phyloP scores from a whole-genome alignment of 2,329 filamentous ascomycete species.

The Penicillium palitans region DNA sequence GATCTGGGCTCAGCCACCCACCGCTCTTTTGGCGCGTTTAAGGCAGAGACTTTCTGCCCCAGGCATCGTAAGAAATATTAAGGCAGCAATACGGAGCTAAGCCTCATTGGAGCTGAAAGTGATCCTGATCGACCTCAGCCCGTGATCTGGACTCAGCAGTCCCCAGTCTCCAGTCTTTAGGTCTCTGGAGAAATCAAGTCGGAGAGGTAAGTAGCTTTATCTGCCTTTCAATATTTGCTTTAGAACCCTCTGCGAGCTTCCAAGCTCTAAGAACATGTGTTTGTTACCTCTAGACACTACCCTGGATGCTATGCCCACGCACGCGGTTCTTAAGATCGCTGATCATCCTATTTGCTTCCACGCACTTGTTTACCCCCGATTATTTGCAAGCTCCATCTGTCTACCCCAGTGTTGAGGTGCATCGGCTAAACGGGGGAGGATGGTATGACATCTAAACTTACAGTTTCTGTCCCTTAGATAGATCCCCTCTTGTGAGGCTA shows the following conservation, averaged over 20 bases:
- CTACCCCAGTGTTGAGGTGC: conserved; percentile 11
- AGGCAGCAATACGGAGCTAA: neutral
- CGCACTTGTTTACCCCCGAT: conserved; percentile 36
- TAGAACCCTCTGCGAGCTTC: neutral
- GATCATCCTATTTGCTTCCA: conserved; percentile 39
- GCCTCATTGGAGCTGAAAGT: conserved; percentile 11
- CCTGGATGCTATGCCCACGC: conserved; percentile 39
- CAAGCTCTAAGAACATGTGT: conserved; percentile 5
- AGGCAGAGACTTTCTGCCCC: neutral
- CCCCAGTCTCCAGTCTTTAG: conserved; percentile 15
- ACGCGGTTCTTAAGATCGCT: conserved; percentile 28
- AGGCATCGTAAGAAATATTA: neutral
- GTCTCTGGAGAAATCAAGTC: conserved; percentile 6
- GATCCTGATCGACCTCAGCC: conserved; percentile 16
- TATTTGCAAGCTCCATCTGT: conserved; percentile 15
- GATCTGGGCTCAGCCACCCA: conserved; percentile 9
- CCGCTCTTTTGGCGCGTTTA: conserved; percentile 9
- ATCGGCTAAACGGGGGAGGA: conserved; percentile 9
- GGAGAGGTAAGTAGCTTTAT: conserved; percentile 8
- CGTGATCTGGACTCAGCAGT: conserved; percentile 23
- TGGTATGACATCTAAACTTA: conserved; percentile 27
- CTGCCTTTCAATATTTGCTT: neutral
- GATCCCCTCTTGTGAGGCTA: conserved; percentile 15
- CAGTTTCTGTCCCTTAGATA: neutral
- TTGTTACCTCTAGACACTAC: conserved; percentile 12